A percentile compares a stretch with the other conserved stretches of the same genome.
Conservation (phyloP, 2,329 filamentous ascomycete species). For the Pestalotiopsis sp. region DNA sequence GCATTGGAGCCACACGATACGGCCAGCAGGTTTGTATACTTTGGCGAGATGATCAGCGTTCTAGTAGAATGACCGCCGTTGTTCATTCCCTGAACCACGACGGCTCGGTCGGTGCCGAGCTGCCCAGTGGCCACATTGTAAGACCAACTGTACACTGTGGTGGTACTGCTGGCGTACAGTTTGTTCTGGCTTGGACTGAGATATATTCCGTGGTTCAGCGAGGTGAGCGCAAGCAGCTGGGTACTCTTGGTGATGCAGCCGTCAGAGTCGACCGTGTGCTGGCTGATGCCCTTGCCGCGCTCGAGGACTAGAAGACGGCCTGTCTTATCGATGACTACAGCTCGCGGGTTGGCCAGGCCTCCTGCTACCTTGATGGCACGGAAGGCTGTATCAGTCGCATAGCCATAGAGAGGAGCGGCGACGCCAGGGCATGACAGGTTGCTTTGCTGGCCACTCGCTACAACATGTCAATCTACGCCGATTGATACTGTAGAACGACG, state of each 20-base stretch:
- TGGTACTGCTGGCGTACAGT: constrained; percentile 44
- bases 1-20: constrained; percentile 55
- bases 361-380: constrained; percentile 22
- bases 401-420: not conserved
- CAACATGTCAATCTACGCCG: not conserved
- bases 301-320: constrained; percentile 29
- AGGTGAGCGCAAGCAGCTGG: constrained; percentile 18
- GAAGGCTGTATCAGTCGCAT: not conserved
- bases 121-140: constrained; percentile 50
- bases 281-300: constrained; percentile 24
- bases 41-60: constrained; percentile 53
- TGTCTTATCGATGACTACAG: constrained; percentile 21
- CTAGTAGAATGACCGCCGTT: constrained; percentile 54
- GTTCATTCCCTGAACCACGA: constrained; percentile 54
- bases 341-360: constrained; percentile 23
- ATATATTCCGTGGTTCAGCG: constrained; percentile 43
- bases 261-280: constrained; percentile 24
- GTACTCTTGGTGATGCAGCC: constrained; percentile 25
- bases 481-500: not conserved
- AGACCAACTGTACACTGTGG: constrained; percentile 52
- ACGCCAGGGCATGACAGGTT: not conserved
- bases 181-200: constrained; percentile 35
- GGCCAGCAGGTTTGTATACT: constrained; percentile 50
- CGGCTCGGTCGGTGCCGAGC: constrained; percentile 32
- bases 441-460: not conserved